Base-by-base conservation (phyloP, 1,284 basidiomycete species). In the Sporisorium exsertum region DNA sequence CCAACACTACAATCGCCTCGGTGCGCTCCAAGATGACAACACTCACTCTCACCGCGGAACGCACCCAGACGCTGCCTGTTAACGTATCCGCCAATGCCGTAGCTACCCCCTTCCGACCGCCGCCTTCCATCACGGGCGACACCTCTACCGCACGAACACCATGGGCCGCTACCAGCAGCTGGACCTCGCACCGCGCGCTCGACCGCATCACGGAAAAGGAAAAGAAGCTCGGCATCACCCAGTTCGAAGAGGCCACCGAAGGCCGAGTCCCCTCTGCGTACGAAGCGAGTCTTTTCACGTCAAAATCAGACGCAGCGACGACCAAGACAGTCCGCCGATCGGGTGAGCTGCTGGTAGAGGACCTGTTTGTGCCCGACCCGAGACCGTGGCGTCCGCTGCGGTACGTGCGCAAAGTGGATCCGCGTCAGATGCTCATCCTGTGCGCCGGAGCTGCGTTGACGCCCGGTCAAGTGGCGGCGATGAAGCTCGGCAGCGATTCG, bases 401-500 rank as follows among this genome's bases (percentile, higher is more conserved):
- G 2, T 77, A 81, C 32, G 82, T 85, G 22, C 77, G 84, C 24
- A 77, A 84, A 26, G 74, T 73, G 7, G 81, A 84, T 54, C 84
- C 84, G 5, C 73, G 82, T 1, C 84, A 85, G 67, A 63, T 84
- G 64, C 79, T 85, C 24, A 67, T 85, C 20, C 60, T 85, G 4
- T 76, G 76, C 27, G 76, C 80, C 2, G 80, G 80, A 5, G 70
- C 77, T 51, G 65, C 72, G 12, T 49, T 82, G 43, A 77, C 72
- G 16, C 64, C 60, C 1, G 66, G 64, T 3, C 74, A 80, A 52
- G 68, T 72, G 8, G 72, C 65, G 8, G 76, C 72, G 16, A 52
- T 72, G 40, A 64, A 64, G 37, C n/a, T 75, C 20, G 69, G 66
- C 18, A 55, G 59, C 35, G 70, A 64, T 52, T 50, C 66, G 2